These are phyloP conservation scores for Candida tropicalis DNA, from an alignment of 1,139 yeast species.

Conservation along the genomic window DNA sequence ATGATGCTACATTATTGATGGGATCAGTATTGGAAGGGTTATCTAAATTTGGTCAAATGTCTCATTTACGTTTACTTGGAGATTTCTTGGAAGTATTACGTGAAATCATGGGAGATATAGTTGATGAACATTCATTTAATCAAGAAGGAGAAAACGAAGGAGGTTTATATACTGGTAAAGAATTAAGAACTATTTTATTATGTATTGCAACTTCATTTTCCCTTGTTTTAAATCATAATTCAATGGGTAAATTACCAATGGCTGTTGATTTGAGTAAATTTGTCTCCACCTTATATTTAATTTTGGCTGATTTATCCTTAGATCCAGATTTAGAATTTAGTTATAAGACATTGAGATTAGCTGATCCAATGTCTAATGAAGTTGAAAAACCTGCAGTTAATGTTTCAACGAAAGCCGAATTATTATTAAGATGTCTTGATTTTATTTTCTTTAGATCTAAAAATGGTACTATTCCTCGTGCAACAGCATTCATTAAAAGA, in stretches of 20 bases:
- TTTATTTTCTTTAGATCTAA: constrained; percentile 77
- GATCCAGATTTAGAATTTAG: constrained; percentile 88
- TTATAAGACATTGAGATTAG: constrained; percentile 74
- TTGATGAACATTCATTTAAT: constrained; percentile 34
- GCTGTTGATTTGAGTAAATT: constrained; percentile 70
- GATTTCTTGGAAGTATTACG: constrained; percentile 87
- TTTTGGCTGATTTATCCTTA: constrained; percentile 66
- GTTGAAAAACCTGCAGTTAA: constrained; percentile 70
- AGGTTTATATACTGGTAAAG: constrained; percentile 35
- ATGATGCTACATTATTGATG: constrained; percentile 58
- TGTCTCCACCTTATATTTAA: constrained; percentile 68
- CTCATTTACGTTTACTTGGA: constrained; percentile 88
- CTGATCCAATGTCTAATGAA: constrained; percentile 63
- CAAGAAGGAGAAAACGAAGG: constrained; percentile 29
- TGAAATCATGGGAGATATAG: constrained; percentile 64
- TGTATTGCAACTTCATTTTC: constrained; percentile 91
- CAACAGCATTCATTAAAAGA: constrained; percentile 83
- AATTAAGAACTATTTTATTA: constrained; percentile 71
- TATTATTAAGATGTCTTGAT: constrained; percentile 76
- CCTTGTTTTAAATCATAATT: constrained; percentile 72
- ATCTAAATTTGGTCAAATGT: constrained; percentile 87
- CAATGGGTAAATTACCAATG: constrained; percentile 56
- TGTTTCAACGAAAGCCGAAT: constrained; percentile 86
- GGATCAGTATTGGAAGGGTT: constrained; percentile 91
- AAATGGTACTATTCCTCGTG: constrained; percentile 71